Evolutionary conservation across 768 basidiomycete genomes (phyloP).

Genomic region (Leccinum subtestaceum): DNA sequence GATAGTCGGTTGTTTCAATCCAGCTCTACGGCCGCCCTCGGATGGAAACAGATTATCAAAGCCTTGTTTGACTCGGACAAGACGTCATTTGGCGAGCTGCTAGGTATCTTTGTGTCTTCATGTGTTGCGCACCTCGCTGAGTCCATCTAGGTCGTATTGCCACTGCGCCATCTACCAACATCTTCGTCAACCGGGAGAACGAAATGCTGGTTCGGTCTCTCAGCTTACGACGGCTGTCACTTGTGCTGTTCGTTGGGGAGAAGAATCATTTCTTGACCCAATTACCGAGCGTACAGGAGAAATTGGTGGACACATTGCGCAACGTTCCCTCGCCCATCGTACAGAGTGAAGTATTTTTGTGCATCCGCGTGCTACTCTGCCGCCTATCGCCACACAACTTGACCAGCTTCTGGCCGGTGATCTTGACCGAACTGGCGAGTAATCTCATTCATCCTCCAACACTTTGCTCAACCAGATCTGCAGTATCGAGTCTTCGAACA

Average conservation of each 20-base stretch:
- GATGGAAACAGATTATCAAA: constrained; percentile 79
- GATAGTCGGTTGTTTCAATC: constrained; percentile 89
- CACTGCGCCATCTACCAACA: constrained; percentile 87
- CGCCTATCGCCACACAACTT: constrained; percentile 88
- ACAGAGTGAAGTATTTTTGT: constrained; percentile 92
- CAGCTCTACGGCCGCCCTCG: constrained; percentile 47
- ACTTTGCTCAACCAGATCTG: background rate
- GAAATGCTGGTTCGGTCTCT: constrained; percentile 87
- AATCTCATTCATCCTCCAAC: constrained; percentile 14
- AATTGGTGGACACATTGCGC: constrained; percentile 87
- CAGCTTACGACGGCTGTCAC: constrained; percentile 84
- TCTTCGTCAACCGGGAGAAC: constrained; percentile 93
- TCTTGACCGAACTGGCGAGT: constrained; percentile 83
- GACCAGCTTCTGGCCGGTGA: constrained; percentile 94
- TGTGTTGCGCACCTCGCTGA: constrained; percentile 25
- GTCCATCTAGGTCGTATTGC: constrained; percentile 63
- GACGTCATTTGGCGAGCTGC: constrained; percentile 77
- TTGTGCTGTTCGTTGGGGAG: constrained; percentile 81
- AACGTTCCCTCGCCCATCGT: constrained; percentile 79
- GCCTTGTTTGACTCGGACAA: constrained; percentile 84
- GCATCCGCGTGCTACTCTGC: constrained; percentile 86
- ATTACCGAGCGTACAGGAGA: constrained; percentile 94
- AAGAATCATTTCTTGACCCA: constrained; percentile 89
- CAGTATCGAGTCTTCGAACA: constrained; percentile 92
- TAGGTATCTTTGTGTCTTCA: constrained; percentile 51